These are phyloP conservation scores for Yarrowia sp. DNA, from an alignment of 805 yeast species.

Conservation along the genomic window DNA sequence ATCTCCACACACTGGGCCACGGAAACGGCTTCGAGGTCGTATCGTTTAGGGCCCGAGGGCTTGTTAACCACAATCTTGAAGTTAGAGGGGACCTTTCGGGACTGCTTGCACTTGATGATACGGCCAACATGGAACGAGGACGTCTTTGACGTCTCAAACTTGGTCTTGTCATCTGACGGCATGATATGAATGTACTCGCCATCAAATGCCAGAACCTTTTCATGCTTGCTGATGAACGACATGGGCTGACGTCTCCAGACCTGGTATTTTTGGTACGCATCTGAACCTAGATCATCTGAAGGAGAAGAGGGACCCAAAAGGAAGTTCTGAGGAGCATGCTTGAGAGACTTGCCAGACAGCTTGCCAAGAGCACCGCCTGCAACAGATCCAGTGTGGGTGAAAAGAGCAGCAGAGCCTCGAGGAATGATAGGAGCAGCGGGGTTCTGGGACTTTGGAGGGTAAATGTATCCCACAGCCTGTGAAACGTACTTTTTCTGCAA, in stretches of 20 bases:
- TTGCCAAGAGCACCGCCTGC: conserved; percentile 25
- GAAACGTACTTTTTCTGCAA: conserved; percentile 56
- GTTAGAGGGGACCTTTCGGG: conserved; percentile 73
- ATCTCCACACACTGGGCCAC: conserved; percentile 72
- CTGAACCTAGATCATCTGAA: conserved; percentile 45
- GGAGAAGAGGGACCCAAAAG: conserved; percentile 25
- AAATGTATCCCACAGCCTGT: conserved; percentile 44
- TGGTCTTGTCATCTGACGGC: conserved; percentile 79
- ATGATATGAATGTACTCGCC: conserved; percentile 92
- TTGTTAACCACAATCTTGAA: conserved; percentile 82
- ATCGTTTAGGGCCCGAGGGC: conserved; percentile 74
- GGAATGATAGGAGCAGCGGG: conserved; percentile 47
- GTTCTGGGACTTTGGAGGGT: conserved; percentile 47
- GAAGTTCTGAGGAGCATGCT: conserved; percentile 8
- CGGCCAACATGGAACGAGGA: conserved; percentile 86
- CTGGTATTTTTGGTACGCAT: conserved; percentile 80
- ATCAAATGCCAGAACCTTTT: conserved; percentile 83
- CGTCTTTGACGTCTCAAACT: conserved; percentile 79
- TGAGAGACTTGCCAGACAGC: conserved; percentile 25
- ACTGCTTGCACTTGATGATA: conserved; percentile 75
- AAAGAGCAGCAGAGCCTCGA: conserved; percentile 40
- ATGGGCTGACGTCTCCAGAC: conserved; percentile 90
- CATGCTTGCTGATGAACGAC: conserved; percentile 80
- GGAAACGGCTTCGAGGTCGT: conserved; percentile 80
- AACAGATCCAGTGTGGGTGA: conserved; percentile 32